Conservation (phyloP, 140 eudicot species). For the Bidens hawaiensis region DNA sequence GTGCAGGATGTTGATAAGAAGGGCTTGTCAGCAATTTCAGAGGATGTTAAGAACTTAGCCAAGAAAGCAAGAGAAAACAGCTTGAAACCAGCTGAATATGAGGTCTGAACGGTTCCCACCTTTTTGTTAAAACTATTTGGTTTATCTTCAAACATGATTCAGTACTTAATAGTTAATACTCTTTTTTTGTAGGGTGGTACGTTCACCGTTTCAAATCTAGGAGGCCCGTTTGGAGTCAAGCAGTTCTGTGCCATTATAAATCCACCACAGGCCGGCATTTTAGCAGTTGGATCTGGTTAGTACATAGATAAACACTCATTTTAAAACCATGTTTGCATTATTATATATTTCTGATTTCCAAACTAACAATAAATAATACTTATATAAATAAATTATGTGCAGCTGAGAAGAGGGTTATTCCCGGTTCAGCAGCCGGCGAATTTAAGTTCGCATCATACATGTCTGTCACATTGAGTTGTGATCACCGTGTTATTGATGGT, state of each 20-base stretch:
- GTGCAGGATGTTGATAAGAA: constrained; percentile 93
- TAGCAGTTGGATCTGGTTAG: constrained; percentile 94
- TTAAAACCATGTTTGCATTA: not conserved
- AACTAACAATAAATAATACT: not conserved
- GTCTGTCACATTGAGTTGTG: constrained; percentile 93
- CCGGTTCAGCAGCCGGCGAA: constrained; percentile 57
- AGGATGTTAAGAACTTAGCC: constrained; percentile 83
- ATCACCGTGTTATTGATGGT: constrained; percentile 99
- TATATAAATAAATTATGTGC: constrained; percentile 27
- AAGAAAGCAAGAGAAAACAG: constrained; percentile 93
- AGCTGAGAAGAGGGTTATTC: constrained; percentile 84
- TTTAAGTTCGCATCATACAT: constrained; percentile 71
- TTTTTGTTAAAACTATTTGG: not conserved
- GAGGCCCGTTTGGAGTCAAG: constrained; percentile 91
- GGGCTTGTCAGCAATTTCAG: constrained; percentile 73
- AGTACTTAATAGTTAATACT: not conserved
- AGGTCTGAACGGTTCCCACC: constrained; percentile 41
- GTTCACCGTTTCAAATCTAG: constrained; percentile 79
- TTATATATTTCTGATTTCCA: not conserved
- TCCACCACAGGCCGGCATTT: constrained; percentile 96
- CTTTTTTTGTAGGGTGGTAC: constrained; percentile 78
- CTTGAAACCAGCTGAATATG: constrained; percentile 93
- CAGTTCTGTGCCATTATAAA: constrained; percentile 98
- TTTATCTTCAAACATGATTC: not conserved
- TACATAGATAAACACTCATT: not conserved